Base-by-base conservation (phyloP, 768 basidiomycete species). In the Mycena kentingensis region DNA sequence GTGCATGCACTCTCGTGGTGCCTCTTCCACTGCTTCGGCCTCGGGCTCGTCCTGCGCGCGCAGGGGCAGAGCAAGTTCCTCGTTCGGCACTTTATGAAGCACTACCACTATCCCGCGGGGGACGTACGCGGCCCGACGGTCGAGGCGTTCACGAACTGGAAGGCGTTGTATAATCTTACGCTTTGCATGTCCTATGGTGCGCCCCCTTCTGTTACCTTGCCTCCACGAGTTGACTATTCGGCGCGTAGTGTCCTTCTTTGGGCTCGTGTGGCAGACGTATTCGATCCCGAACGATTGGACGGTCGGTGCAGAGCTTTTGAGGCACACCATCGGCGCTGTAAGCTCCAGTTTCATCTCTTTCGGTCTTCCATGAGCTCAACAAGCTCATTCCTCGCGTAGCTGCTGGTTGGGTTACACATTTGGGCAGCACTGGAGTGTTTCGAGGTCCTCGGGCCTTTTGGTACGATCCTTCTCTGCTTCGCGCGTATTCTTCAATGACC, bases 81-180 rank as follows among this genome's bases (percentile, higher is more conserved):
- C 32, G 97, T 98, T 24, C 74, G 93, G 58, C 97, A 99, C 68
- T 98, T 89, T 66, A 71, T 97, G 62, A 93, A 96, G 76, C 85
- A 98, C 64, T 99, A 98, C 64, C 85, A 93, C 62, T 98, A 98
- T 68, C 80, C 85, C 12, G 74, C 76, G 39, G 76, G 83, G 52
- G 85, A 89, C 49, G 83, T 81, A 4, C 78, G 84, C 52, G 83
- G 85, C 39, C 95, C 96, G 0, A 82, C 94, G n/a, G 78, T 85
- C 32, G 97, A 99, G 65, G 93, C 96, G 0, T 99, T 98, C 62
- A 77, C 81, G 24, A 98, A 97, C 68, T 99, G 95, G 94, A 98
- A 98, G 70, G 78, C 78, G 4, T 77, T 92, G 24, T 98, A 95
- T 67, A 98, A 98, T 68, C 68, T 93, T 69, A 93, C 89, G 68